Evolutionary conservation across 2,329 filamentous ascomycete species (phyloP), one percentile per base, ranked within the genome.

Genomic region (Juglanconis juglandina): DNA sequence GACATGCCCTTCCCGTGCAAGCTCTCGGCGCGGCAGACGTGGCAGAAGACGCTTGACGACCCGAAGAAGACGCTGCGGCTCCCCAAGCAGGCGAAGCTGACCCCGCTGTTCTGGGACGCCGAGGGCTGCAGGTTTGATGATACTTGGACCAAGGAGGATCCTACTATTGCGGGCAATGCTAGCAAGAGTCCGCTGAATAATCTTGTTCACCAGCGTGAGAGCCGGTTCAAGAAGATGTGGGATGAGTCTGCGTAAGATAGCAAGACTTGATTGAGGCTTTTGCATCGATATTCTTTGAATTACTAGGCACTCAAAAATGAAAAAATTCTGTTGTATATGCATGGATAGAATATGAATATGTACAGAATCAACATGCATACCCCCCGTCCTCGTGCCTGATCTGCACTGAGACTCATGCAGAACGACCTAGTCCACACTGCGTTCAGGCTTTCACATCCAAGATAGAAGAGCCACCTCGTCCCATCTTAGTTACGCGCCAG

Each of bases 1-100:
- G 56, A 59, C 14, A 57, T 51, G 1, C 59, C 51, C 47, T 17
- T 55, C 11, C 7, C 32, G 17, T 62, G 56, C 4, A 49, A 37
- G 10, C 35, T 41, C 5, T 14, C n/a, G 8, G 34, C 32, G 53
- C 33, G 42, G 33, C 53, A 17, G 41, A 33, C 47, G 32, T 34
- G 30, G 42, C 30, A 37, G 35, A n/a, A 17, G 4, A 11, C n/a
- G 1, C 42, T 32, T n/a, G 6, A n/a, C 10, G 5, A 24, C 5
- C 24, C 32, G 37, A 37, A 17, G 13, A 10, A 48, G 14, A 44
- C 17, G 53, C 48, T 56, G 10, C 47, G 32, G 13, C 10, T 47
- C 34, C n/a, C n/a, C 5, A 14, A 30, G 14, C 10, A 30, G 14
- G 44, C 41, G 7, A 52, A 14, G 39, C n/a, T 62, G 8, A 35